Base-by-base conservation (phyloP, 139 green algal species). In the Chlorella sorokiniana region DNA sequence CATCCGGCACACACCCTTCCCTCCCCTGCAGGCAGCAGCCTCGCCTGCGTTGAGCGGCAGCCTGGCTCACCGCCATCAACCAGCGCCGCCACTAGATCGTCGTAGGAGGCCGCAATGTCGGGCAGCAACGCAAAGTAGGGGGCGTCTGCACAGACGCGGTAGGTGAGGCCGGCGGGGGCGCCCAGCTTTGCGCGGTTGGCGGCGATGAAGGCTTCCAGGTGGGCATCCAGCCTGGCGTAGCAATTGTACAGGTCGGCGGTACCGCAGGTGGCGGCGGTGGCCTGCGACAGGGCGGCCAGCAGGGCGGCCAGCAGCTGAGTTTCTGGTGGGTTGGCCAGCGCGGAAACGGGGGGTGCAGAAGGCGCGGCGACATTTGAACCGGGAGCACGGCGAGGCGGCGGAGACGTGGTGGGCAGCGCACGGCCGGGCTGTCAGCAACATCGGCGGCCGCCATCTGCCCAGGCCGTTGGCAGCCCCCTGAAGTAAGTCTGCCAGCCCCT, bases 181-280 rank as follows among this genome's bases (percentile, higher is more conserved):
- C 68, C 68, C 41, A 75, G 68, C 41, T 38, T n/a, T 3, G 38
- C 67, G 37, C 67, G 48, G 68, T 75, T 75, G 68, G 68, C 68
- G n/a, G 37, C 38, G 41, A 75, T 59, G 41, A 59, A 75, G 29
- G 11, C 22, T 41, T 75, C 68, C 29, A 56, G 29, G 9, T 40
- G 42, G 10, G 27, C 7, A 27, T 75, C 68, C 41, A 75, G 29
- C 29, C 18, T 1, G 23, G 68, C 68, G 29, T 75, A 75, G 41
- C 68, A 75, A 1, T 73, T 54, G 22, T 31, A 51, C 3, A 38
- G 38, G 68, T 40, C 41, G 1, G 11, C 27, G 14, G 48, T 59
- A 16, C 48, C 48, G 16, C 48, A 59, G 14, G 11, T 16, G 14
- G 11, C 16, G 48, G 41, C 68, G 56, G 68, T 59, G 41, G 41